A percentile compares a stretch with the other conserved stretches of the same genome.
phyloP scores from a whole-genome alignment of 1,284 basidiomycete species.

The Ceratorhiza oryzae-sativae region DNA sequence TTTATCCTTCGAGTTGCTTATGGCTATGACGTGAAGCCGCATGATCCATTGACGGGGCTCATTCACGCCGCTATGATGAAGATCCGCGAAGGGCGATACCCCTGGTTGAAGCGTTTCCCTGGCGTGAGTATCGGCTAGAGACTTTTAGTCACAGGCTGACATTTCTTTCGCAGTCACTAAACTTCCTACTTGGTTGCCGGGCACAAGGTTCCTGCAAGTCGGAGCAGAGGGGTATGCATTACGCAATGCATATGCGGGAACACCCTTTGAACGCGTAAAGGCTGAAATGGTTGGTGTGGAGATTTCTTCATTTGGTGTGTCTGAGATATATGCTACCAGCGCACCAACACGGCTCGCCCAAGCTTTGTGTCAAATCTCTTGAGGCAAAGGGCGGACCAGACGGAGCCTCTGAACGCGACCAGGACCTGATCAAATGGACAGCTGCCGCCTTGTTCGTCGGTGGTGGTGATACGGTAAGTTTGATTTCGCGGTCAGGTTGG shows the following conservation, averaged over 20 bases:
- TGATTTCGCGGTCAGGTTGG: not conserved
- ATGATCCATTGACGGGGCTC: slow-evolving; percentile 38
- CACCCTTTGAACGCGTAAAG: slow-evolving; percentile 37
- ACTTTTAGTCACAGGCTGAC: not conserved
- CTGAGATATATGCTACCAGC: slow-evolving; percentile 2
- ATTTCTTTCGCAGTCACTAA: slow-evolving; percentile 11
- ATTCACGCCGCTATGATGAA: slow-evolving; percentile 36
- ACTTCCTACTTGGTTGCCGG: slow-evolving; percentile 30
- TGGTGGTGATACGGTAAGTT: slow-evolving; percentile 42
- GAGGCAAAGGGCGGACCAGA: slow-evolving; percentile 10
- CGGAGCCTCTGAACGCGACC: slow-evolving; percentile 13
- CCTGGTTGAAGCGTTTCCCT: slow-evolving; percentile 40
- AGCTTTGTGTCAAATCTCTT: slow-evolving; percentile 39
- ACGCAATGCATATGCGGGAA: slow-evolving; percentile 15
- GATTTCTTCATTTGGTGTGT: not conserved
- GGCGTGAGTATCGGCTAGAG: slow-evolving; percentile 26
- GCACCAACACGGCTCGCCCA: slow-evolving; percentile 28
- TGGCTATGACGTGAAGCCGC: slow-evolving; percentile 41
- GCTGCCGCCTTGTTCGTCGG: slow-evolving; percentile 33
- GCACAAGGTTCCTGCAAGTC: slow-evolving; percentile 26
- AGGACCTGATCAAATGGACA: slow-evolving; percentile 40
- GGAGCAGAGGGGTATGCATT: slow-evolving; percentile 33
- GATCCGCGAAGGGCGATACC: slow-evolving; percentile 26
- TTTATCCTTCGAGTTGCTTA: slow-evolving; percentile 41
- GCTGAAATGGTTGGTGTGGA: slow-evolving; percentile 35